These are phyloP conservation scores for Neurospora sp. DNA, from an alignment of 495 filamentous ascomycete species.

Conservation along the genomic window DNA sequence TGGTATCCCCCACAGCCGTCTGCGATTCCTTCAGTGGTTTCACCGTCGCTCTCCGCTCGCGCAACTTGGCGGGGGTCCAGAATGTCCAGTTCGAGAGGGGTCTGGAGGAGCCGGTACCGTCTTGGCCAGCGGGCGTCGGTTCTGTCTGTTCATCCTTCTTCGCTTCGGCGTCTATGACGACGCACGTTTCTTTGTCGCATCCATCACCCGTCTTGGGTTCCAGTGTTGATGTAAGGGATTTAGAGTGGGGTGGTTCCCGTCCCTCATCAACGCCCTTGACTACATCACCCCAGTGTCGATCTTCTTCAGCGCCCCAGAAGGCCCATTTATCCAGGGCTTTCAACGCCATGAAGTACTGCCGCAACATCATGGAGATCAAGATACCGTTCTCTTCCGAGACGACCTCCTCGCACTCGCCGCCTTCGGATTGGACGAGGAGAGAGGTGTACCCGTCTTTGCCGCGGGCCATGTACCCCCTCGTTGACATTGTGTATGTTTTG, in stretches of 20 bases:
- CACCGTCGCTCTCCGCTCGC: constrained; percentile 23
- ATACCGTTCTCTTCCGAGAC: constrained; percentile 80
- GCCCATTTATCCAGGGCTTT: constrained; percentile 71
- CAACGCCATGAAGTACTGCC: constrained; percentile 81
- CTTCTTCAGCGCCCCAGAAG: constrained; percentile 45
- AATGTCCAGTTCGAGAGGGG: constrained; percentile 19
- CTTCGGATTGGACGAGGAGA: constrained; percentile 57
- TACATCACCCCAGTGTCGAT: constrained; percentile 52
- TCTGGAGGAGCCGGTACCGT: not conserved
- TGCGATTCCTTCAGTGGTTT: constrained; percentile 20
- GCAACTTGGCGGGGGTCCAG: constrained; percentile 36
- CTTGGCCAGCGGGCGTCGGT: not conserved
- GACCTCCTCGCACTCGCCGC: constrained; percentile 63
- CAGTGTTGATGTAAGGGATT: not conserved
- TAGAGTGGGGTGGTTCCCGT: not conserved
- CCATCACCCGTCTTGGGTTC: not conserved
- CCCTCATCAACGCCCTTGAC: constrained; percentile 32
- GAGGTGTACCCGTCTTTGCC: constrained; percentile 76
- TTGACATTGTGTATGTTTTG: constrained; percentile 57
- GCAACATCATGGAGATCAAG: constrained; percentile 70
- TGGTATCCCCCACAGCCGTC: constrained; percentile 22
- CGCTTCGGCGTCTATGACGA: not conserved
- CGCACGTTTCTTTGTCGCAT: not conserved
- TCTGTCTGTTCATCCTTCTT: not conserved
- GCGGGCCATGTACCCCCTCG: constrained; percentile 74